Evolutionary conservation across 768 basidiomycete species (phyloP), one percentile per base, ranked within the genome.

Genomic region (Russula ochroleuca): DNA sequence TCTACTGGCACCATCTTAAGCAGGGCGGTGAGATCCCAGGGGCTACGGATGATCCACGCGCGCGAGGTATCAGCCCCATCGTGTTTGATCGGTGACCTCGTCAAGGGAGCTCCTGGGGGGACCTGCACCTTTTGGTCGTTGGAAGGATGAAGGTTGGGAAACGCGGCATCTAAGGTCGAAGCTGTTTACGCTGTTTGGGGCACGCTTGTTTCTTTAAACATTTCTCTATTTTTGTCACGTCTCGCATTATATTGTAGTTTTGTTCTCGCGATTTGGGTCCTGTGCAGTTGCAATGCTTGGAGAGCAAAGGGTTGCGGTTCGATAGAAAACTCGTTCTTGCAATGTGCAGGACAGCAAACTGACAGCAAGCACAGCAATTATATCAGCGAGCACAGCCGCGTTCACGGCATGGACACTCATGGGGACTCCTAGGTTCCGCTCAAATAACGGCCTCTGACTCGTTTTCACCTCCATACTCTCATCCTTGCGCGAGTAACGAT

Each of bases 1-100:
- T 91, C 19, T 88, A 80, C 70, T 92, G 89, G 89, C 88, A 91
- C 71, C 85, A 90, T 68, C 84, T 91, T 63, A 73, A 79, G 53
- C 83, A 82, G 67, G 81, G 79, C 63, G 89, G 89, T 14, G 89
- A 91, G 73, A 87, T 89, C 63, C 84, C 87, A 45, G 85, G 81
- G 31, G 85, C 87, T 11, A 73, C 72, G 56, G 84, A 90, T 64
- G 84, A 90, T 72, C 70, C 77, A 41, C 81, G 85, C 31, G 85
- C 88, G 17, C 75, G 84, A 37, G 68, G 37, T 23, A 35, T 38
- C 7, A 53, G 21, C 31, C 15, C 48, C 19, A n/a, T 21, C 35
- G 8, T 51, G n/a, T 59, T 51, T 9, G 67, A 64, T 51, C 67
- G 65, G 59, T 68, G 57, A 58, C 40, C n/a, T 21, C 8, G 9